Conservation (phyloP, 306 rosid species). For the Fagus sylvatica region DNA sequence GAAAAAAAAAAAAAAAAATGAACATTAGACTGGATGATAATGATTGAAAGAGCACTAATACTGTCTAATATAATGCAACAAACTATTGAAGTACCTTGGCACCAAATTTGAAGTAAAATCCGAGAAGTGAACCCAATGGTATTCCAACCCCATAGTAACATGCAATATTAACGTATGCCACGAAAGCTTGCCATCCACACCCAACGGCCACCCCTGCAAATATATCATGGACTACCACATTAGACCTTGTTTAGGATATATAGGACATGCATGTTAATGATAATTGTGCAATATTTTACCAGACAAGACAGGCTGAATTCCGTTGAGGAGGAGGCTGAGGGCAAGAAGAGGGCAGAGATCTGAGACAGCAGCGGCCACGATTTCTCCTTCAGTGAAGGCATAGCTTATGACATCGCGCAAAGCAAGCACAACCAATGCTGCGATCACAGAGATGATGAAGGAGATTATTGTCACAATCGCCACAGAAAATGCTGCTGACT, state of each 20-base stretch:
- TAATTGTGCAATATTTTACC: conserved; percentile 36
- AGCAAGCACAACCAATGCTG: conserved; percentile 41
- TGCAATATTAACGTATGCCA: conserved; percentile 74
- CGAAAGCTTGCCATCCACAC: conserved; percentile 92
- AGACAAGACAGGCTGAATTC: conserved; percentile 80
- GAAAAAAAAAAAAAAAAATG: not conserved
- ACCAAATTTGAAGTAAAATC: conserved; percentile 61
- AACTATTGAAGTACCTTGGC: conserved; percentile 52
- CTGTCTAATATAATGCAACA: too few species aligned
- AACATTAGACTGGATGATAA: not conserved
- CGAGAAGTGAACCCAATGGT: conserved; percentile 60
- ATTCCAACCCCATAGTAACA: conserved; percentile 66
- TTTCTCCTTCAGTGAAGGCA: conserved; percentile 66
- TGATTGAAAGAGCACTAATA: not conserved
- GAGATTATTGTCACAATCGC: conserved; percentile 53
- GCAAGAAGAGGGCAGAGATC: conserved; percentile 76
- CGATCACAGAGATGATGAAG: conserved; percentile 49
- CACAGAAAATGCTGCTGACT: conserved; percentile 69
- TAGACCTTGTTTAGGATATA: too few species aligned
- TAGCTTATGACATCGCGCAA: conserved; percentile 63
- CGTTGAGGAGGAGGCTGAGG: conserved; percentile 65
- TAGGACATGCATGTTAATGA: not conserved
- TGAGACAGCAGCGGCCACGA: conserved; percentile 80
- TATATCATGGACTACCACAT: not conserved
- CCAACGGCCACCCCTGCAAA: conserved; percentile 89